phyloP scores from a whole-genome alignment of 1,139 yeast genomes.

The Saccharomycopsis crataegensis region DNA sequence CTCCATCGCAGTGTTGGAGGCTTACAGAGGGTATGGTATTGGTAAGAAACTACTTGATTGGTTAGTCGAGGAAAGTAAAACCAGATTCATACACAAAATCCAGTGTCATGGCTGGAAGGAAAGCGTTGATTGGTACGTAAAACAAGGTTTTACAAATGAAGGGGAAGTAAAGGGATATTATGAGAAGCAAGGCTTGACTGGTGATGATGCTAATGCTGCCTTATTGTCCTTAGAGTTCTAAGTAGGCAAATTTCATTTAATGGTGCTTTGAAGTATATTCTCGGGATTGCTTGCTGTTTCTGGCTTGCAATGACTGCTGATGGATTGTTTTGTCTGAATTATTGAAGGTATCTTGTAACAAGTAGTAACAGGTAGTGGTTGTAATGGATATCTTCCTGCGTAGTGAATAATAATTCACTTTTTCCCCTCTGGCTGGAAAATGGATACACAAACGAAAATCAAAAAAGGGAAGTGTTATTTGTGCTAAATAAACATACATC shows the following conservation, averaged over 20 bases:
- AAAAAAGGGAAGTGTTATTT: too few relatives aligned
- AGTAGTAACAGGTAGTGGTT: too few relatives aligned
- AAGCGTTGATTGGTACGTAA: slow-evolving; percentile 47
- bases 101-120: slow-evolving; percentile 50
- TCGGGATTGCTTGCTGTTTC: too few relatives aligned
- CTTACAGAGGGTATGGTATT: slow-evolving; percentile 53
- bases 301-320: too few relatives aligned
- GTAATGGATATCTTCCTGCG: too few relatives aligned
- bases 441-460: too few relatives aligned
- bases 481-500: too few relatives aligned
- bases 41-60: slow-evolving; percentile 53
- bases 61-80: slow-evolving; percentile 46
- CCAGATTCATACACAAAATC: slow-evolving; percentile 44
- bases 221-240: slow-evolving; percentile 30
- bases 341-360: too few relatives aligned
- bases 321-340: too few relatives aligned
- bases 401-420: too few relatives aligned
- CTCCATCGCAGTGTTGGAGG: slow-evolving; percentile 55
- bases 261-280: too few relatives aligned
- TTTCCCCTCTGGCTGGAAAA: too few relatives aligned
- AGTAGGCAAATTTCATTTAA: not conserved
- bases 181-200: slow-evolving; percentile 35
- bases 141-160: slow-evolving; percentile 41
- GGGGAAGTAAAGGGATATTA: slow-evolving; percentile 44
- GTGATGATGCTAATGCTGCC: slow-evolving; percentile 38